Evolutionary conservation across 2,329 filamentous ascomycete genomes (phyloP), one percentile per base, ranked within the genome.

Genomic region (Ascochyta fabae): DNA sequence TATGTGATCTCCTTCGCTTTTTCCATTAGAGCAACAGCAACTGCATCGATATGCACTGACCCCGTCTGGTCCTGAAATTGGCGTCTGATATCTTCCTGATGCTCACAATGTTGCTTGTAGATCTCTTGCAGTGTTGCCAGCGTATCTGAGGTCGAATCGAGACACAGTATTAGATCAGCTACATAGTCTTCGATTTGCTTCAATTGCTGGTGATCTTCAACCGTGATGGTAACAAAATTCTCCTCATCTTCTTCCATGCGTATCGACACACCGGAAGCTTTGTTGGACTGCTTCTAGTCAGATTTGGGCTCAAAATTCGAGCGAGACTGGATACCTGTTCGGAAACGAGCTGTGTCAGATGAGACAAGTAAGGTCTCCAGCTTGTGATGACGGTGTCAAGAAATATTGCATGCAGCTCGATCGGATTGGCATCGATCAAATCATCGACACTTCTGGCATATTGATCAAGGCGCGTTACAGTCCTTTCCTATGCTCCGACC

Each of bases 361-460:
- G 34, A 8, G 47, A 51, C 10, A 68, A 34, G 45, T 66, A 68
- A 3, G 60, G 61, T 26, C 58, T 54, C 64, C 62, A 67, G 15
- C 57, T 62, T 6, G 52, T 43, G 26, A 68, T 64, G 2, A 55
- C 61, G 15, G 54, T 62, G 29, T 64, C 56, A 1, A 68, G 46
- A 22, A 69, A 65, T 5, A 66, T 62, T 6, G 55, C 44, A 34
- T 69, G 67, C 2, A 69, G 53, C 23, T 68, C 67, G n/a, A 69
- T 66, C 1, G 67, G 67, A 53, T 67, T 64, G 2, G 58, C 46
- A 12, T 15, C 19, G 2, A 26, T 13, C 6, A 54, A 1, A 4
- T 54, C 33, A 6, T 38, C n/a, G 1, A 48, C 45, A 27, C 39
- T 48, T n/a, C 39, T 13, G 1, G 51, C 39, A 19, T 54, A 48